A percentile compares a stretch with the other conserved stretches of the same genome.
Evolutionary conservation across 306 rosid species (phyloP).

Genomic region (Cicer chorassanicum): DNA sequence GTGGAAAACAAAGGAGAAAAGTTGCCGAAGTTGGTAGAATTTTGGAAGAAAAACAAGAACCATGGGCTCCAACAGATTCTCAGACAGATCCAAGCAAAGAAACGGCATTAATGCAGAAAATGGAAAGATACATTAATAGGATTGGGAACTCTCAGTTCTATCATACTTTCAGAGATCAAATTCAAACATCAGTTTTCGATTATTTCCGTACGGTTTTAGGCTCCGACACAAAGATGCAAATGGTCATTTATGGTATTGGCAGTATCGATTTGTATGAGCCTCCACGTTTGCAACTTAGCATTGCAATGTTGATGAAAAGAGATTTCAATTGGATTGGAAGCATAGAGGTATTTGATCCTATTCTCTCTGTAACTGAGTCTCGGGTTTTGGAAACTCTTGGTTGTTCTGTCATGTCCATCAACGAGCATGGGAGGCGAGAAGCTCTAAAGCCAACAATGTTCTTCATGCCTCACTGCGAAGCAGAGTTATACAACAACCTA

Average conservation of each 20-base stretch:
- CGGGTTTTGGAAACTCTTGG: conserved; percentile 64
- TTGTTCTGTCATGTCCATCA: conserved; percentile 65
- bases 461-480: conserved; percentile 94
- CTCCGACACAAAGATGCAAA: conserved; percentile 57
- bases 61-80: conserved; percentile 68
- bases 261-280: conserved; percentile 75
- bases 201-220: conserved; percentile 56
- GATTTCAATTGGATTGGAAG: conserved; percentile 69
- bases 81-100: conserved; percentile 54
- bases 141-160: conserved; percentile 64
- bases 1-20: conserved; percentile 54
- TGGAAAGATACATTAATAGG: conserved; percentile 56
- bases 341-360: conserved; percentile 82
- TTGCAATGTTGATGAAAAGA: conserved; percentile 63
- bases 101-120: conserved; percentile 61
- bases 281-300: conserved; percentile 72
- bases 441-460: conserved; percentile 64
- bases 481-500: conserved; percentile 77
- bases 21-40: conserved; percentile 26
- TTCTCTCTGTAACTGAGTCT: conserved; percentile 70
- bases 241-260: conserved; percentile 89
- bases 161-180: conserved; percentile 56
- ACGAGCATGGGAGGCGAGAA: conserved; percentile 74
- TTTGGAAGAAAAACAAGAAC: conserved; percentile 52
- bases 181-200: conserved; percentile 52